Percentiles rank a stretch among this genome's conserved stretches.
Conservation (phyloP, 805 yeast genomes). For the Ogataea kodamae region DNA sequence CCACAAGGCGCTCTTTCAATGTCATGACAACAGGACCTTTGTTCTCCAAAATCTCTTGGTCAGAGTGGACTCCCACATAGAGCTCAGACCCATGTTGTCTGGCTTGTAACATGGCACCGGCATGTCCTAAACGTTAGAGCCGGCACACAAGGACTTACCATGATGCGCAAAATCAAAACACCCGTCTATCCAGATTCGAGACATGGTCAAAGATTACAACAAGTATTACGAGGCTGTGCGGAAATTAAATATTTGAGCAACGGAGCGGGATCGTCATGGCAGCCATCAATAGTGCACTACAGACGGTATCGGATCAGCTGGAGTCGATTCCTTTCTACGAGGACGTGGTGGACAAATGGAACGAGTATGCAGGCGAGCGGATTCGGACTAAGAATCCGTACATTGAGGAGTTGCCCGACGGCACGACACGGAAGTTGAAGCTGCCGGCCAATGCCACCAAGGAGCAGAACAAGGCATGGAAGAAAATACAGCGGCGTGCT, state of each 20-base stretch:
- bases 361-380: conserved; percentile 64
- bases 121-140: conserved; percentile 51
- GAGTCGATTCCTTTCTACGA: conserved; percentile 58
- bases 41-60: conserved; percentile 74
- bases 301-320: conserved; percentile 29
- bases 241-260: background rate
- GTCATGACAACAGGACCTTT: conserved; percentile 96
- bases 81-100: conserved; percentile 74
- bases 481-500: conserved; percentile 66
- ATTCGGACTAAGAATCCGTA: conserved; percentile 66
- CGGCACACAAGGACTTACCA: conserved; percentile 39
- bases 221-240: conserved; percentile 5
- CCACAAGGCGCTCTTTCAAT: conserved; percentile 71
- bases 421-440: conserved; percentile 54
- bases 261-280: conserved; percentile 7
- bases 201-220: conserved; percentile 20
- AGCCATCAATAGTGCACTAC: conserved; percentile 12
- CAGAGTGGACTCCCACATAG: conserved; percentile 88
- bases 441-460: conserved; percentile 57
- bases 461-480: conserved; percentile 67
- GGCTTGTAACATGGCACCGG: conserved; percentile 95
- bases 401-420: conserved; percentile 45
- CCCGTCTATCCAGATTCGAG: conserved; percentile 91
- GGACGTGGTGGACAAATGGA: conserved; percentile 52
- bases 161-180: conserved; percentile 98